Base-by-base conservation (phyloP, 768 basidiomycete genomes). In the Rhodotorula graminis region DNA sequence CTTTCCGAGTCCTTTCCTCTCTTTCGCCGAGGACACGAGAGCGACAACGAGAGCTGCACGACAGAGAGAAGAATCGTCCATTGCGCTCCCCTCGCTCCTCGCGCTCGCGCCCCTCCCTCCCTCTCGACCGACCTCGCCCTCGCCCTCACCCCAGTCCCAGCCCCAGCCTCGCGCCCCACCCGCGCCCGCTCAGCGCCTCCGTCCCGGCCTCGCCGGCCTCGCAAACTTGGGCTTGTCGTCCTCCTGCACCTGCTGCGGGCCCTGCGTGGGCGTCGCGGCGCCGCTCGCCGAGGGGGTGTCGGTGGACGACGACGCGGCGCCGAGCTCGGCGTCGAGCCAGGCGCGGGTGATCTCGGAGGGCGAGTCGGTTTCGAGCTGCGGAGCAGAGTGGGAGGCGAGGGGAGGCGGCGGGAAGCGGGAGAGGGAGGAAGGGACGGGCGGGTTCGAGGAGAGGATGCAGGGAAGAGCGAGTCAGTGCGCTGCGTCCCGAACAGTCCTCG, bases 351-450 rank as follows among this genome's bases (percentile, higher is more conserved):
- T 75, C 77, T 94, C 93, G 25, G 77, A 72, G 0, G 91, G 89
- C 76, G 92, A 88, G 0, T 90, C 90, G 0, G 91, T 94, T 79
- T 95, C 91, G 65, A 94, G 84, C 83, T 94, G 77, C 12, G 42
- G 6, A 84, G 83, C 29, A n/a, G 60, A 8, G 21, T 88, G 71
- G 33, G 76, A 71, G 16, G 84, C 81, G 56, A 23, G 59, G 65
- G 1, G n/a, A 27, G 25, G 40, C n/a, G 31, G 62, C 53, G 12
- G 69, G 50, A 42, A 27, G 23, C 61, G 16, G 21, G 23, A 31
- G 52, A 50, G 37, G 52, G 53, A 33, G 33, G 50, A 55, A 52
- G 53, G 29, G n/a, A n/a, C n/a, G n/a, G n/a, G n/a, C n/a, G n/a
- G n/a, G n/a, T n/a, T n/a, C n/a, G n/a, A n/a, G n/a, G n/a, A n/a